A percentile compares a stretch with the other conserved stretches of the same genome.
Evolutionary conservation across 176 grass and related monocot genomes (phyloP).

Genomic region (Oropetium thomaeum): DNA sequence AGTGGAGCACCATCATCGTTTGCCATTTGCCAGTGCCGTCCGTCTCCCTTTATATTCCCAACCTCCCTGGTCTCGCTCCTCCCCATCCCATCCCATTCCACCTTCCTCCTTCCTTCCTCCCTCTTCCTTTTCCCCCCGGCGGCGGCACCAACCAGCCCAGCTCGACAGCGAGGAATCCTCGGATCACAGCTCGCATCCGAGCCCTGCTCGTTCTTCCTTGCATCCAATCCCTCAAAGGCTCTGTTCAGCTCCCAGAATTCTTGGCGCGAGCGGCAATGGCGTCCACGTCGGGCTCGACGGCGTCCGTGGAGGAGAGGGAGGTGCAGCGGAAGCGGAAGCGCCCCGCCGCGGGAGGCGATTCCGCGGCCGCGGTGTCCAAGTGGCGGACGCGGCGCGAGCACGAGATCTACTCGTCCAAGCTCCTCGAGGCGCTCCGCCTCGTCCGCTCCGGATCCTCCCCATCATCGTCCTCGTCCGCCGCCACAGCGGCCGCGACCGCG

Average conservation of each 20-base stretch:
- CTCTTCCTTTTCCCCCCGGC: background rate
- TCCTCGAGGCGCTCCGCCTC: slow-evolving; percentile 70
- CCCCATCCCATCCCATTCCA: background rate
- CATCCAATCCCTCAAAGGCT: background rate
- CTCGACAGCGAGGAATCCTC: background rate
- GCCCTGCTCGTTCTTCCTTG: background rate
- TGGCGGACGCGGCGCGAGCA: slow-evolving; percentile 83
- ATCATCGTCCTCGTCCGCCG: background rate
- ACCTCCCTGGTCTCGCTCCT: slow-evolving; percentile 5
- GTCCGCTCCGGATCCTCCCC: slow-evolving; percentile 32
- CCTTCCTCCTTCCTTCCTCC: background rate
- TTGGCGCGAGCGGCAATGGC: slow-evolving; percentile 39
- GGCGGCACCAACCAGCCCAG: background rate
- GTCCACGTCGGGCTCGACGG: slow-evolving; percentile 38
- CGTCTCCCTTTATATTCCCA: slow-evolving; percentile 47
- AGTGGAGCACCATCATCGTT: slow-evolving; percentile 25
- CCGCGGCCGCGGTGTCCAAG: slow-evolving; percentile 35
- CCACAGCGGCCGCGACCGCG: slow-evolving; percentile 1
- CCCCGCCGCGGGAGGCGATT: background rate
- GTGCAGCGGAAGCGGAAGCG: slow-evolving; percentile 54
- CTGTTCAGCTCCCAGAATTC: background rate
- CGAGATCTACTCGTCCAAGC: slow-evolving; percentile 83
- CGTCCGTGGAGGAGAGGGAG: slow-evolving; percentile 24
- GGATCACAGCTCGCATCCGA: background rate
- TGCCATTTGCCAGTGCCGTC: slow-evolving; percentile 24